phyloP scores from a whole-genome alignment of 208 protist genomes.

The Naegleria fowleri region DNA sequence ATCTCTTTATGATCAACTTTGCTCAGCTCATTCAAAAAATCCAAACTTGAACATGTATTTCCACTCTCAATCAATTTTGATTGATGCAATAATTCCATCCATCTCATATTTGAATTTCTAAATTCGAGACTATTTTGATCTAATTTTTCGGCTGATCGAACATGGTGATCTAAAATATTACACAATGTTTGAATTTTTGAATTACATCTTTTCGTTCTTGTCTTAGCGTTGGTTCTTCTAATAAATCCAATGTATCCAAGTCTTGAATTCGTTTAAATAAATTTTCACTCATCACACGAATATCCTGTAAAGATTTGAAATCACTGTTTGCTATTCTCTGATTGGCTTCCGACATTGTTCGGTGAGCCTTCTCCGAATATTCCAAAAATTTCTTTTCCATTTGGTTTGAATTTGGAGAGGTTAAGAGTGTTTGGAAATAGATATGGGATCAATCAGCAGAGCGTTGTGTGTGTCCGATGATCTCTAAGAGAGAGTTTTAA shows the following conservation, averaged over 20 bases:
- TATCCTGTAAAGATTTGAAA: neutral
- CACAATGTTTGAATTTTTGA: neutral
- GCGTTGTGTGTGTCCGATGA: too few species aligned
- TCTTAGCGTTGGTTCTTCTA: neutral
- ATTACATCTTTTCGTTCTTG: neutral
- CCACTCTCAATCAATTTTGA: neutral
- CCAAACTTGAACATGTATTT: neutral
- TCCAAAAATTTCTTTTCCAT: too few species aligned
- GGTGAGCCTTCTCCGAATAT: too few species aligned
- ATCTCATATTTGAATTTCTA: neutral
- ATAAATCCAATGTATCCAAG: neutral
- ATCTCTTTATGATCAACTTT: neutral
- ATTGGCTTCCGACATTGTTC: too few species aligned
- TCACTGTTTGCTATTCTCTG: neutral
- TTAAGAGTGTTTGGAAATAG: too few species aligned
- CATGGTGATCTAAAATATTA: neutral
- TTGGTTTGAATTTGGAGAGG: too few species aligned
- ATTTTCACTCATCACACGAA: neutral
- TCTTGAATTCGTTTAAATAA: neutral
- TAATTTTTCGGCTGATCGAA: neutral
- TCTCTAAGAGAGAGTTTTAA: too few species aligned
- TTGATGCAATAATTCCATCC: neutral
- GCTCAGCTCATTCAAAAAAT: neutral
- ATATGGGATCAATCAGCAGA: too few species aligned
- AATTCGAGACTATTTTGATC: neutral